Percentiles rank a stretch among this genome's conserved stretches.
phyloP scores from a whole-genome alignment of 2,329 filamentous ascomycete species.

The Colletotrichum lupini region DNA sequence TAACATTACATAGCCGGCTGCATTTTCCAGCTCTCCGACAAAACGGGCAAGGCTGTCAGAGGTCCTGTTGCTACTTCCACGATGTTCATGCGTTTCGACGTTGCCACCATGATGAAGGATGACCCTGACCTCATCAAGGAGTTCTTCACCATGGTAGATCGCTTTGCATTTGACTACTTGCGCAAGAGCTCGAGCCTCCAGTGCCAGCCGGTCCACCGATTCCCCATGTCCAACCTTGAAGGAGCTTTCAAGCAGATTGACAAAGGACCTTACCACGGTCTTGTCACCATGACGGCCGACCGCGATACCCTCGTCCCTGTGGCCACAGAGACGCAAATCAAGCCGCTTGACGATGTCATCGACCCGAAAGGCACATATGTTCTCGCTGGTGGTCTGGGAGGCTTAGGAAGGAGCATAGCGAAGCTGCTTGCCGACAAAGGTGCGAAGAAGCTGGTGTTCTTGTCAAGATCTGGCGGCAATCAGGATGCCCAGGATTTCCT shows the following conservation, averaged over 20 bases:
- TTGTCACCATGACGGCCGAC: constrained; percentile 19
- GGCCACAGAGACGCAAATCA: constrained; percentile 36
- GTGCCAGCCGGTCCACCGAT: constrained; percentile 11
- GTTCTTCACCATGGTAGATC: constrained; percentile 39
- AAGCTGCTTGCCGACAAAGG: constrained; percentile 61
- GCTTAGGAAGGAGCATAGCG: constrained; percentile 65
- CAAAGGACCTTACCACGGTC: constrained; percentile 18
- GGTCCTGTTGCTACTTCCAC: constrained; percentile 32
- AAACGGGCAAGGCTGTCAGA: constrained; percentile 34
- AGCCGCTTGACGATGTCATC: constrained; percentile 44
- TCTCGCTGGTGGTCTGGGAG: constrained; percentile 67
- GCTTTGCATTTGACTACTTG: constrained; percentile 13
- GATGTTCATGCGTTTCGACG: constrained; percentile 46
- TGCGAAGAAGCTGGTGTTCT: constrained; percentile 61
- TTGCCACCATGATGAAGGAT: constrained; percentile 45
- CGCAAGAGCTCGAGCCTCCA: not conserved
- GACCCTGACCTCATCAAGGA: constrained; percentile 46
- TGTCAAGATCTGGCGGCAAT: constrained; percentile 60
- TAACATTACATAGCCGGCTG: constrained; percentile 44
- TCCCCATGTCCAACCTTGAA: constrained; percentile 38
- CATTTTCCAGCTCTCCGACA: constrained; percentile 45
- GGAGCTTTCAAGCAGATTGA: constrained; percentile 43
- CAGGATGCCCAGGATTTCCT: constrained; percentile 46
- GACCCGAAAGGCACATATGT: constrained; percentile 60
- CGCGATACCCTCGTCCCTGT: constrained; percentile 38